Evolutionary conservation across 192 early-diverging fungal genomes (phyloP).

Genomic region (Allomyces javanicus): DNA sequence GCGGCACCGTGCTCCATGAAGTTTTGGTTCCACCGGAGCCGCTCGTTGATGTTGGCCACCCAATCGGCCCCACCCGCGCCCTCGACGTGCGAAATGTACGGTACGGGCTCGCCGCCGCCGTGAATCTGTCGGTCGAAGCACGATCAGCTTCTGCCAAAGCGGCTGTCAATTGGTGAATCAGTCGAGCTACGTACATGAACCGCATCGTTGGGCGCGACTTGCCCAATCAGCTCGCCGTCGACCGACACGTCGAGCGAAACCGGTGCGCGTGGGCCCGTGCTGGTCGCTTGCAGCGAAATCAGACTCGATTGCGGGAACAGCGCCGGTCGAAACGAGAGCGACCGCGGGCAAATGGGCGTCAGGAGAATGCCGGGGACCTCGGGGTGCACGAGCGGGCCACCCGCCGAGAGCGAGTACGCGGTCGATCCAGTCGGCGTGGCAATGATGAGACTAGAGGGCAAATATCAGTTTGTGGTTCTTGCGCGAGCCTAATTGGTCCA

Average conservation of each 20-base stretch:
- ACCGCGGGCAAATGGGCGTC: slow-evolving; percentile 67
- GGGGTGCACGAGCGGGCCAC: slow-evolving; percentile 66
- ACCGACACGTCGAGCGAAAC: slow-evolving; percentile 37
- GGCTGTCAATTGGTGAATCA: not conserved
- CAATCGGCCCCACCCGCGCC: slow-evolving; percentile 46
- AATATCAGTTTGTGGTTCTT: too few relatives aligned
- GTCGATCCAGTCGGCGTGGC: slow-evolving; percentile 83
- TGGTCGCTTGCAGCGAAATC: slow-evolving; percentile 35
- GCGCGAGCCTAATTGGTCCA: too few relatives aligned
- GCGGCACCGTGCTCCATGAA: slow-evolving; percentile 14
- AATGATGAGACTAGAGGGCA: slow-evolving; percentile 27
- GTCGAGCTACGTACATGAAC: not conserved
- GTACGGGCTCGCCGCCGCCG: slow-evolving; percentile 17
- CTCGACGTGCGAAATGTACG: slow-evolving; percentile 42
- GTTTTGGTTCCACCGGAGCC: slow-evolving; percentile 71
- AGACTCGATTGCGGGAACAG: slow-evolving; percentile 48
- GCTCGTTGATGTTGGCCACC: slow-evolving; percentile 64
- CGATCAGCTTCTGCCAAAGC: not conserved
- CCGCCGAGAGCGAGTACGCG: slow-evolving; percentile 71
- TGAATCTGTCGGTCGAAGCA: not conserved
- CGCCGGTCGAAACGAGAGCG: slow-evolving; percentile 63
- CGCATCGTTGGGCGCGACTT: slow-evolving; percentile 37
- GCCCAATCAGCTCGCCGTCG: slow-evolving; percentile 55
- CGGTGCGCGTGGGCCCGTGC: not conserved
- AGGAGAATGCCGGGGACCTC: slow-evolving; percentile 48